Conservation (phyloP, 352 stramenopile species). For the Thraustochytrium sp. region DNA sequence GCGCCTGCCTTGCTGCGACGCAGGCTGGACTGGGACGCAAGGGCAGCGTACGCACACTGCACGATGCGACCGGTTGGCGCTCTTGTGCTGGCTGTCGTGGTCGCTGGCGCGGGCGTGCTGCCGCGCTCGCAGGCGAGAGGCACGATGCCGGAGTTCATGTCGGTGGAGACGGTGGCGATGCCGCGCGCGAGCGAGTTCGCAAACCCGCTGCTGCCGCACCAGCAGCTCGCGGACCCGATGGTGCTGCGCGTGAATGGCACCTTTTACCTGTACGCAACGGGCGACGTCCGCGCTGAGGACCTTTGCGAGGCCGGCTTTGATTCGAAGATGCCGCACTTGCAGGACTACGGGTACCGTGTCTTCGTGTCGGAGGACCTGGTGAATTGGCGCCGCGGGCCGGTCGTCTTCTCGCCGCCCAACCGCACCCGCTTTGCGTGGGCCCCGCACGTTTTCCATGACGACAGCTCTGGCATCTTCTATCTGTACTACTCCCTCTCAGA, state of each 20-base stretch:
- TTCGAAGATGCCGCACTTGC: not conserved
- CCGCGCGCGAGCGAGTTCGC: not conserved
- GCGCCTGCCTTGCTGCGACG: too few relatives aligned
- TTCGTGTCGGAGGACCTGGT: not conserved
- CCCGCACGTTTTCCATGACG: not conserved
- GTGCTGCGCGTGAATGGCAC: not conserved
- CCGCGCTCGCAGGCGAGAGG: not conserved
- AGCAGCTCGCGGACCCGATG: not conserved
- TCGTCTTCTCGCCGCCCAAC: not conserved
- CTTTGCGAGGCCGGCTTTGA: not conserved
- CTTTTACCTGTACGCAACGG: constrained; percentile 3
- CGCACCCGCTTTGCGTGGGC: not conserved
- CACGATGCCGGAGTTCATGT: not conserved
- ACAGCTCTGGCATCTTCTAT: not conserved
- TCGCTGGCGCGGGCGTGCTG: not conserved
- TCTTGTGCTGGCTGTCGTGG: too few relatives aligned
- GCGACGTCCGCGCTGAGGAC: not conserved
- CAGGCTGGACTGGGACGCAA: too few relatives aligned
- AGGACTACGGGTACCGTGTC: not conserved
- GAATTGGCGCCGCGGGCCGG: not conserved
- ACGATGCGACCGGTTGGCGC: too few relatives aligned
- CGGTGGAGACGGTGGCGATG: not conserved
- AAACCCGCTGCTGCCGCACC: not conserved
- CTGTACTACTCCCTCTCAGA: not conserved
- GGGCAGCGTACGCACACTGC: too few relatives aligned